A percentile compares a stretch with the other conserved stretches of the same genome.
phyloP scores from a whole-genome alignment of 768 basidiomycete genomes.

The Asterophora parasitica region DNA sequence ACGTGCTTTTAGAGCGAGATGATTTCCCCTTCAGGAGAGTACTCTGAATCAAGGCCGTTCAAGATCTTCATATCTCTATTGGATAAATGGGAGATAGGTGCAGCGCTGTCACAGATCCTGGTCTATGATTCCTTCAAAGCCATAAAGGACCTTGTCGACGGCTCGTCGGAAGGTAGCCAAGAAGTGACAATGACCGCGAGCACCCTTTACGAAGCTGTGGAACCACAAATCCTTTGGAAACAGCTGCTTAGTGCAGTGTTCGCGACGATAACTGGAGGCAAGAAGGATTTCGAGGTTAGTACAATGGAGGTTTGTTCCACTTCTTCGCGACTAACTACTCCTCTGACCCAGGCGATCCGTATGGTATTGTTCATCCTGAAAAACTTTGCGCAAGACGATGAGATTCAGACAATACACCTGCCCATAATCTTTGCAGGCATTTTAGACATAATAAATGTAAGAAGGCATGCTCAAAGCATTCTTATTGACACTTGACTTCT shows the following conservation, averaged over 20 bases:
- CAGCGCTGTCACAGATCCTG: conserved; percentile 68
- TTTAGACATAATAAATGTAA: conserved; percentile 60
- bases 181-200: conserved; percentile 79
- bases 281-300: conserved; percentile 43
- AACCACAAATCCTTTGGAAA: conserved; percentile 86
- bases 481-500: conserved; percentile 4
- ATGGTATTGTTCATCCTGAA: conserved; percentile 71
- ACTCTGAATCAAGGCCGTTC: conserved; percentile 81
- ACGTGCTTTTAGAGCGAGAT: conserved; percentile 60
- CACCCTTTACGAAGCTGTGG: conserved; percentile 88
- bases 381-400: conserved; percentile 85
- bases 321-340: conserved; percentile 5
- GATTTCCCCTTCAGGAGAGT: conserved; percentile 64
- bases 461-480: conserved; percentile 13
- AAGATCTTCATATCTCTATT: conserved; percentile 92
- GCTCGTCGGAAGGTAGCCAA: conserved; percentile 47
- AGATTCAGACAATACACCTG: conserved; percentile 73
- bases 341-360: conserved; percentile 47
- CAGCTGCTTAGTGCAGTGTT: conserved; percentile 58
- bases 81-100: conserved; percentile 97
- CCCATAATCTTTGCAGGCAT: conserved; percentile 74
- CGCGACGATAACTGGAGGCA: conserved; percentile 45
- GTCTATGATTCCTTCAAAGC: conserved; percentile 78
- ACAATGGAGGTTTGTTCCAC: neutral
- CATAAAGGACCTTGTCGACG: conserved; percentile 51